A percentile compares a stretch with the other conserved stretches of the same genome.
phyloP scores from a whole-genome alignment of 768 basidiomycete species.

The Suillus placidus region DNA sequence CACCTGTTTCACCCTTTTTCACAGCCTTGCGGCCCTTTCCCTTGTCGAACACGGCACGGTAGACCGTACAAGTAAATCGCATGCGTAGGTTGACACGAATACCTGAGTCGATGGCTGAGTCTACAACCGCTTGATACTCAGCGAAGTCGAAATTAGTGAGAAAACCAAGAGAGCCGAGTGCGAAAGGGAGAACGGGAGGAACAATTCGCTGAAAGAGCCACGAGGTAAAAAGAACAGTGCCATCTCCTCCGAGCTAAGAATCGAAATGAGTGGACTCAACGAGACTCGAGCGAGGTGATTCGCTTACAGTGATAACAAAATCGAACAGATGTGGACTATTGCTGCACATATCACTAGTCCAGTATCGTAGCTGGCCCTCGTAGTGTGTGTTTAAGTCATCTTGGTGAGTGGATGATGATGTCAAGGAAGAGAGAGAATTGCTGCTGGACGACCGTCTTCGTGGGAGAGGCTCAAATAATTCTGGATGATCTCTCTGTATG shows the following conservation, averaged over 20 bases:
- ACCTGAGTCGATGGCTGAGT: constrained; percentile 85
- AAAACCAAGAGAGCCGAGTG: constrained; percentile 95
- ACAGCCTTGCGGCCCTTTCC: constrained; percentile 76
- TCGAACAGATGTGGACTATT: constrained; percentile 91
- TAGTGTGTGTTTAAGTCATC: constrained; percentile 47
- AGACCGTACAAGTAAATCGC: constrained; percentile 99
- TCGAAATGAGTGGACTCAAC: constrained; percentile 17
- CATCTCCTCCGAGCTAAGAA: constrained; percentile 91
- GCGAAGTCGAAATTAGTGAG: constrained; percentile 95
- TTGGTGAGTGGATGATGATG: constrained; percentile 46
- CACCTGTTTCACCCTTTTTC: constrained; percentile 91
- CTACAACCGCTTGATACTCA: constrained; percentile 83
- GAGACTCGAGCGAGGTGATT: background rate
- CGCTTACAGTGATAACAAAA: constrained; percentile 91
- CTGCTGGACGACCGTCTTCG: constrained; percentile 73
- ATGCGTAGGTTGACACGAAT: constrained; percentile 98
- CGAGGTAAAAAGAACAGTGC: constrained; percentile 97
- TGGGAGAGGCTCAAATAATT: constrained; percentile 80
- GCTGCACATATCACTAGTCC: constrained; percentile 97
- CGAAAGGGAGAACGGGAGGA: constrained; percentile 97
- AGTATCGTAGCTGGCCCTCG: constrained; percentile 94
- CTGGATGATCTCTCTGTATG: constrained; percentile 82
- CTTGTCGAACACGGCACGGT: constrained; percentile 83
- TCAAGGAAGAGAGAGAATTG: constrained; percentile 60
- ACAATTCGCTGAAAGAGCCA: constrained; percentile 99